phyloP scores from a whole-genome alignment of 148 eudicot genomes.

The Arctostaphylos glauca region DNA sequence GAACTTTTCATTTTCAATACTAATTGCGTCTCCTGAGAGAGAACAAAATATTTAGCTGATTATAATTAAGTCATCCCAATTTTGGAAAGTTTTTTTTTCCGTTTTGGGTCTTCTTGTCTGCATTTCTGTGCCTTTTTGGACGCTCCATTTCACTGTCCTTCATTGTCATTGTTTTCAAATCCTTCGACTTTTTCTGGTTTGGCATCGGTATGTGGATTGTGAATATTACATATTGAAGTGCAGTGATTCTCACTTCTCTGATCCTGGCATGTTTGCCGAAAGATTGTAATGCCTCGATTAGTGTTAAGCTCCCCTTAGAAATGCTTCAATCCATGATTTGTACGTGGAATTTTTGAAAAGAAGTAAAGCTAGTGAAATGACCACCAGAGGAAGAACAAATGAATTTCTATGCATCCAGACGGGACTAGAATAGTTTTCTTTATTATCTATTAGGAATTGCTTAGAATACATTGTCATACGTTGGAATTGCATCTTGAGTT shows the following conservation, averaged over 20 bases:
- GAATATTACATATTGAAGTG: conserved; percentile 2
- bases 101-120: not conserved
- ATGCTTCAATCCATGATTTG: not conserved
- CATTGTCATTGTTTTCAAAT: not conserved
- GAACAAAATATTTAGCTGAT: not conserved
- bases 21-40: not conserved
- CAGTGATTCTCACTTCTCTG: not conserved
- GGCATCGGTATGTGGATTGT: not conserved
- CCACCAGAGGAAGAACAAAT: not conserved
- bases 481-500: not conserved
- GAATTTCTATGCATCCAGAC: not conserved
- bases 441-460: not conserved
- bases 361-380: not conserved
- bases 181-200: not conserved
- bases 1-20: not conserved
- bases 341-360: not conserved
- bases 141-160: not conserved
- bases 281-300: not conserved
- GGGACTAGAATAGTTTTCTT: not conserved
- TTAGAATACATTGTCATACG: not conserved
- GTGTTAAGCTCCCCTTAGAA: not conserved
- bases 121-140: not conserved
- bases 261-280: conserved; percentile 3
- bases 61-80: not conserved
- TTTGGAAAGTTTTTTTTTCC: not conserved